A percentile compares a stretch with the other conserved stretches of the same genome.
phyloP scores from a whole-genome alignment of 2,329 filamentous ascomycete species.

The Elsinoe necatrix region DNA sequence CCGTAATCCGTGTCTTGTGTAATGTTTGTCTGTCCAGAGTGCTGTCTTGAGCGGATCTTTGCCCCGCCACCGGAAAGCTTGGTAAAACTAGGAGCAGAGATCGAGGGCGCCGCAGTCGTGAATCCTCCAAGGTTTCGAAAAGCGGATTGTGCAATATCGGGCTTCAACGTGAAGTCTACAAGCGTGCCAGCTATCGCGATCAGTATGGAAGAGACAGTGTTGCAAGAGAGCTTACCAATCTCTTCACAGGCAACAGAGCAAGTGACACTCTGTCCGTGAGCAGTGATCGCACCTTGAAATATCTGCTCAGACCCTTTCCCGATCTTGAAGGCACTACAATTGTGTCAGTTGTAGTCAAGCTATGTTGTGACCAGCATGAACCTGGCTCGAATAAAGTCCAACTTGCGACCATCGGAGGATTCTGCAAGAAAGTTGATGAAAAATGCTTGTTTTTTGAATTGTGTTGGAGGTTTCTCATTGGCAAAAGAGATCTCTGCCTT shows the following conservation, averaged over 20 bases:
- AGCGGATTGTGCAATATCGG: conserved; percentile 38
- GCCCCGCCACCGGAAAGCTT: conserved; percentile 5
- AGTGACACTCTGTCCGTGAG: conserved; percentile 50
- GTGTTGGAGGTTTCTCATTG: conserved; percentile 54
- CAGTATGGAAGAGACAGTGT: background rate
- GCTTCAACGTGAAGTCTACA: conserved; percentile 45
- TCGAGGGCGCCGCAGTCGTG: background rate
- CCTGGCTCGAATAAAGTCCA: conserved; percentile 59
- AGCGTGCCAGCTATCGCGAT: conserved; percentile 45
- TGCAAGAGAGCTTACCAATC: conserved; percentile 47
- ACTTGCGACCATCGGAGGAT: conserved; percentile 57
- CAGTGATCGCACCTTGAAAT: conserved; percentile 50
- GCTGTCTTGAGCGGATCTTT: background rate
- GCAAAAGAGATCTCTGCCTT: conserved; percentile 61
- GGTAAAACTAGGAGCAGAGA: background rate
- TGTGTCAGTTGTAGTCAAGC: background rate
- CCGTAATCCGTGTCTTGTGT: conserved; percentile 42
- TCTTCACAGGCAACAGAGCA: conserved; percentile 77
- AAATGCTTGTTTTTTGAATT: conserved; percentile 57
- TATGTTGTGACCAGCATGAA: conserved; percentile 24
- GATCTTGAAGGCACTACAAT: conserved; percentile 53
- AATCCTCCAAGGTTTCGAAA: conserved; percentile 30
- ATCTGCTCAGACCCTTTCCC: conserved; percentile 52
- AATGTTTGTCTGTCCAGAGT: background rate
- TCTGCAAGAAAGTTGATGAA: conserved; percentile 68